A percentile compares a stretch with the other conserved stretches of the same genome.
Evolutionary conservation across 495 filamentous ascomycete genomes (phyloP).

Genomic region (Neurospora cerealis): DNA sequence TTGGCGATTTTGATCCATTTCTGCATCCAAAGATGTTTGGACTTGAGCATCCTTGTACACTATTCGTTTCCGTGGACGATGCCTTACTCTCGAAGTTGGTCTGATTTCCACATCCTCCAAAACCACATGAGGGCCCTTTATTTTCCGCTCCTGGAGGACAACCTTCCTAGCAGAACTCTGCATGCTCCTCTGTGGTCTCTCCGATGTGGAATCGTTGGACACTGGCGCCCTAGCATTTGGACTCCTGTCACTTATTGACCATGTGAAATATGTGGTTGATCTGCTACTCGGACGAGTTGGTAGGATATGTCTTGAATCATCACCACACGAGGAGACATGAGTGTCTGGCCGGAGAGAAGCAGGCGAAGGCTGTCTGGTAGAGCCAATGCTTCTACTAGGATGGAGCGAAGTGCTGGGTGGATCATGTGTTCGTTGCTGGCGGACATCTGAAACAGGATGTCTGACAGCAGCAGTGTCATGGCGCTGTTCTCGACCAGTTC

Average conservation of each 20-base stretch:
- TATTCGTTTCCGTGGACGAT: not conserved
- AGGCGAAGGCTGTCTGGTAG: not conserved
- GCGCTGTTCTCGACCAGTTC: not conserved
- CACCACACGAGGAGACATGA: not conserved
- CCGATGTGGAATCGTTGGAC: not conserved
- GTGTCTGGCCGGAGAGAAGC: not conserved
- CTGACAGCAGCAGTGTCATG: not conserved
- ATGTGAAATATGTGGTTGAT: conserved; percentile 20
- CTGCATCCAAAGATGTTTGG: not conserved
- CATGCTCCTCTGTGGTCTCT: not conserved
- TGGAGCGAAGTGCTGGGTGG: not conserved
- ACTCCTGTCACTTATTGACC: conserved; percentile 17
- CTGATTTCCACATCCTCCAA: not conserved
- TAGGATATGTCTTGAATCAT: not conserved
- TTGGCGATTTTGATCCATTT: not conserved
- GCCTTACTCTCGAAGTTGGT: not conserved
- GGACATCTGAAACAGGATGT: not conserved
- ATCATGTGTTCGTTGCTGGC: not conserved
- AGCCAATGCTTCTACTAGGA: not conserved
- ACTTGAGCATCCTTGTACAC: not conserved
- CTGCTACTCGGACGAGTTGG: not conserved
- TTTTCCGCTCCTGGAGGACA: not conserved
- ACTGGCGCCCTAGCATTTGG: not conserved
- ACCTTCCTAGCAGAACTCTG: not conserved
- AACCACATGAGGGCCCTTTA: not conserved